Percentiles rank a stretch among this genome's conserved stretches.
Evolutionary conservation across 495 filamentous ascomycete genomes (phyloP).

Genomic region (Penicillium paradoxum): DNA sequence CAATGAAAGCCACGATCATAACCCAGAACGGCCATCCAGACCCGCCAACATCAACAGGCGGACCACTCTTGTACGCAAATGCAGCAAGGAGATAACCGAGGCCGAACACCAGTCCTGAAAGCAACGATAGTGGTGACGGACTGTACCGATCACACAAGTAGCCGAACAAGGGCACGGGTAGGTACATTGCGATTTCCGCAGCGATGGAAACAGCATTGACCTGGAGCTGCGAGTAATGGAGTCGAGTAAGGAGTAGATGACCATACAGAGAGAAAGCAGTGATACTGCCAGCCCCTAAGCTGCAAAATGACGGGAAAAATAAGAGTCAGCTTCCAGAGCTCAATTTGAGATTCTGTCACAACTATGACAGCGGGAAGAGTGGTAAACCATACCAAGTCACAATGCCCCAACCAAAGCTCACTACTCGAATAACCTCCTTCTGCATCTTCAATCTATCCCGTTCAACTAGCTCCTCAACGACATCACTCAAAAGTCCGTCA

Average conservation of each 20-base stretch:
- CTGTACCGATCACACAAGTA: constrained; percentile 85
- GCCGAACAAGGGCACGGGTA: constrained; percentile 82
- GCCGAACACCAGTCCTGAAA: constrained; percentile 70
- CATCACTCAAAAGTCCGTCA: constrained; percentile 55
- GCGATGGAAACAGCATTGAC: constrained; percentile 85
- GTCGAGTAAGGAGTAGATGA: constrained; percentile 73
- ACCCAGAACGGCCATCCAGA: constrained; percentile 66
- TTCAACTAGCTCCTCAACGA: constrained; percentile 57
- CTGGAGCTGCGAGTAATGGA: constrained; percentile 83
- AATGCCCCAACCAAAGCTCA: constrained; percentile 57
- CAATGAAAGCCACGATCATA: constrained; percentile 80
- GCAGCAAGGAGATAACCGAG: constrained; percentile 80
- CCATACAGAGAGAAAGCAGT: constrained; percentile 89
- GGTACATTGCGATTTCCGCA: constrained; percentile 80
- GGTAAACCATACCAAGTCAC: constrained; percentile 46
- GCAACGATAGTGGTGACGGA: constrained; percentile 65
- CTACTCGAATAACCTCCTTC: constrained; percentile 45
- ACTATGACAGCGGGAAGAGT: neutral
- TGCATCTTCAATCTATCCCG: constrained; percentile 51
- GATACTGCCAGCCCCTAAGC: constrained; percentile 77
- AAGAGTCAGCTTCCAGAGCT: constrained; percentile 6
- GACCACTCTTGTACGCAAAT: constrained; percentile 64
- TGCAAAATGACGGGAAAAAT: constrained; percentile 10
- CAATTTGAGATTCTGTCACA: neutral
- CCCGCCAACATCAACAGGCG: constrained; percentile 51